Evolutionary conservation across 495 filamentous ascomycete genomes (phyloP).

Genomic region (Hapsidospora chrysogenum): DNA sequence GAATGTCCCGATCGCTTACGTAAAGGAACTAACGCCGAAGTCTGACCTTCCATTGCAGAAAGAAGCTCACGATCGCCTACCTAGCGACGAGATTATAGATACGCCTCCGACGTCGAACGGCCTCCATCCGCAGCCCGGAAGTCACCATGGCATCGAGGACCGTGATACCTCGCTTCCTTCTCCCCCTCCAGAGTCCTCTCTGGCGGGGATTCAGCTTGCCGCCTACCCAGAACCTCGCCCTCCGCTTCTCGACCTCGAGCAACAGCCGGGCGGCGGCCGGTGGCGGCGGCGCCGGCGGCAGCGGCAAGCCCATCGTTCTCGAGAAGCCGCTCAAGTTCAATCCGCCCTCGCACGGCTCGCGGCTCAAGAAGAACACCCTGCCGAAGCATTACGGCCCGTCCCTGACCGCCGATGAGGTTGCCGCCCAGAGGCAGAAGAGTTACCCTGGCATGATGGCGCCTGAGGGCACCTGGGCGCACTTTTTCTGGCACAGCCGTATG

Average conservation of each 20-base stretch:
- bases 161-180: slow-evolving; percentile 34
- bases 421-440: slow-evolving; percentile 41
- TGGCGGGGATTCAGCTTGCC: slow-evolving; percentile 18
- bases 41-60: too few relatives aligned
- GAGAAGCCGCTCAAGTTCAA: slow-evolving; percentile 69
- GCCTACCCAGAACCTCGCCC: slow-evolving; percentile 1
- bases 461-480: slow-evolving; percentile 53
- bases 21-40: too few relatives aligned
- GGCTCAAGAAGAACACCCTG: slow-evolving; percentile 26
- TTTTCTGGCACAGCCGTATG: slow-evolving; percentile 52
- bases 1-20: too few relatives aligned
- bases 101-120: too few relatives aligned
- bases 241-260: slow-evolving; percentile 1
- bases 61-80: too few relatives aligned
- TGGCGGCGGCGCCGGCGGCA: too few relatives aligned
- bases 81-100: too few relatives aligned
- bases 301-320: slow-evolving; percentile 41
- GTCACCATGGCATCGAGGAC: slow-evolving; percentile 19
- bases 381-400: slow-evolving; percentile 51
- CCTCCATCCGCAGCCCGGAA: too few relatives aligned
- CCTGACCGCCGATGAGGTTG: slow-evolving; percentile 38
- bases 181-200: slow-evolving; percentile 29
- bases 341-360: slow-evolving; percentile 65
- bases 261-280: too few relatives aligned
- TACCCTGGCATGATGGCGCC: slow-evolving; percentile 76